Evolutionary conservation across 805 yeast species (phyloP), one percentile per base, ranked within the genome.

Genomic region (Groenewaldozyma salmanticensis): DNA sequence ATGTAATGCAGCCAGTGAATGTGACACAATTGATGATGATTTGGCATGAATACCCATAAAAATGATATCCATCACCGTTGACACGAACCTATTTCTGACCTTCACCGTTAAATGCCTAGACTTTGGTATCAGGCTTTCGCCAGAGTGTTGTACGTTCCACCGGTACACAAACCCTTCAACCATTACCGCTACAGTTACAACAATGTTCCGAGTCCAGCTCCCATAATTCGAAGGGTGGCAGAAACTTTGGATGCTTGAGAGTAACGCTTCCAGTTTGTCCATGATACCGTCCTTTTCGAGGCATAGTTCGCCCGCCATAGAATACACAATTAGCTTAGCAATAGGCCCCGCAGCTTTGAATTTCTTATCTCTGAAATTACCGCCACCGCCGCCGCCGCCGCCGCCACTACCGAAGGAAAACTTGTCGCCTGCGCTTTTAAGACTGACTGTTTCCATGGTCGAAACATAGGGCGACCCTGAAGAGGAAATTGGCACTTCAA

Each of bases 171-270:
- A 60, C 27, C 50, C 39, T 19, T 52, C 58, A 0, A 78, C 71
- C 39, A 85, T 62, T 34, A 76, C 71, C 45, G 72, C 70, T n/a
- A 82, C 64, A 21, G 83, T 70, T 43, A 74, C 74, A 1, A 94
- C 70, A 22, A 90, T 72, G 3, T 79, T 65, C 21, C 71, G 60
- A 0, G 94, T 73, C 96, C 97, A 88, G n/a, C 71, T 70, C 0
- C 96, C 97, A n/a, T 69, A 60, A 57, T 88, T 88, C 0, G 97
- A 87, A 4, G 98, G 98, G 58, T 92, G 96, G 2, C 78, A 79
- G 60, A 80, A 84, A 16, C 95, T 83, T 46, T 75, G 80, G 4
- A 87, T 65, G 0, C 94, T 76, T 40, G 77, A 76, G n/a, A 81
- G 51, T 21, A 83, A 63, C 0, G 75, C 68, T 18, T 66, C 64